Evolutionary conservation across 2,329 filamentous ascomycete species (phyloP).

Genomic region (Tolypocladium nubicola): DNA sequence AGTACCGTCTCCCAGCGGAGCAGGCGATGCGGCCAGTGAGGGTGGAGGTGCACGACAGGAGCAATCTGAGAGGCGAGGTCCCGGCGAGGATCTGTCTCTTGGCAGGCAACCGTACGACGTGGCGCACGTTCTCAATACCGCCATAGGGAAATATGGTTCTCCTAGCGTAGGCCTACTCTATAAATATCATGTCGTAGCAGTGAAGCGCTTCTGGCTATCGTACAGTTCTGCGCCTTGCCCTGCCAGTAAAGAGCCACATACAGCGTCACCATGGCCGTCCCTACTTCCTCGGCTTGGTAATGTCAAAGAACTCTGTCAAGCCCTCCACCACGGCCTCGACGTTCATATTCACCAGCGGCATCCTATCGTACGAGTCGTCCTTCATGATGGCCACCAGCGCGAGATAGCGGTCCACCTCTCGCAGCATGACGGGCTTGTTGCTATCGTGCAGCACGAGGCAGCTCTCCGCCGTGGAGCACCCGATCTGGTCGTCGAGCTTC

Average conservation of each 20-base stretch:
- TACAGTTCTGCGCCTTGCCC: neutral
- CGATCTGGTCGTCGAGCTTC: constrained; percentile 54
- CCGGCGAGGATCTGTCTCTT: constrained; percentile 41
- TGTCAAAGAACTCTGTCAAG: constrained; percentile 67
- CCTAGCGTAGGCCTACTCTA: neutral
- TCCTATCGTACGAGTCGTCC: constrained; percentile 73
- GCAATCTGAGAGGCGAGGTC: constrained; percentile 32
- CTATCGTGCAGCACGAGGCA: constrained; percentile 56
- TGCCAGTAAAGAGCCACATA: neutral
- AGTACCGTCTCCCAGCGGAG: constrained; percentile 16
- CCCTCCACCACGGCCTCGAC: constrained; percentile 74
- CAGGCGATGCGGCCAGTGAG: constrained; percentile 25
- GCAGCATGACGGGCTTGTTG: constrained; percentile 53
- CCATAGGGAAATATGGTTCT: neutral
- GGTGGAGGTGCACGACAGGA: constrained; percentile 41
- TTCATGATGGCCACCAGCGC: constrained; percentile 81
- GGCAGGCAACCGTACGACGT: constrained; percentile 33
- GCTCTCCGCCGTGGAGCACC: constrained; percentile 56
- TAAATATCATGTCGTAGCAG: neutral
- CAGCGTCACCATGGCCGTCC: neutral
- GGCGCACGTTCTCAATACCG: constrained; percentile 35
- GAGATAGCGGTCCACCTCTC: constrained; percentile 63
- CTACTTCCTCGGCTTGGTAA: constrained; percentile 47
- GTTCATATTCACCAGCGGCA: constrained; percentile 79
- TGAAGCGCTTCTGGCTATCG: neutral